Conservation (phyloP, 495 filamentous ascomycete species). For the Hypoxylon perforatum region DNA sequence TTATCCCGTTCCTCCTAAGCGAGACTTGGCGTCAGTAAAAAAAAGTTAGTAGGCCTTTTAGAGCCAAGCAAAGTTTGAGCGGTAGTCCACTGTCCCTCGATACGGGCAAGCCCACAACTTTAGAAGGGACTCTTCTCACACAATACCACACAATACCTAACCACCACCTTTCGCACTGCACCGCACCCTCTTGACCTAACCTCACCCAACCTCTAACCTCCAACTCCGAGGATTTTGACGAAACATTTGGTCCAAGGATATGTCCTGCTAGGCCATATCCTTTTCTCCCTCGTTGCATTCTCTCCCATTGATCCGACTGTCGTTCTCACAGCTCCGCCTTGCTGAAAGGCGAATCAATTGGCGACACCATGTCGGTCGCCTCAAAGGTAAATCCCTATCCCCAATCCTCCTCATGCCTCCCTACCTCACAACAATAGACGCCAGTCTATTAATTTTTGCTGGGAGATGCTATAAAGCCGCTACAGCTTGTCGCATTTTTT, state of each 20-base stretch:
- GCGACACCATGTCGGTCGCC: slow-evolving; percentile 71
- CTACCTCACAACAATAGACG: not conserved
- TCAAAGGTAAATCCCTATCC: slow-evolving; percentile 65
- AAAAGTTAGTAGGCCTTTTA: slow-evolving; percentile 24
- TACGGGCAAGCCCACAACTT: slow-evolving; percentile 13
- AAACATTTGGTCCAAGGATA: slow-evolving; percentile 37
- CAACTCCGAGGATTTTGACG: slow-evolving; percentile 25
- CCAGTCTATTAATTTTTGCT: not conserved
- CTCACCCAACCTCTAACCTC: slow-evolving; percentile 15
- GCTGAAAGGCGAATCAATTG: slow-evolving; percentile 58
- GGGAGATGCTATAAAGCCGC: not conserved
- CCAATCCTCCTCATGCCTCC: slow-evolving; percentile 1
- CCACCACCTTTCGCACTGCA: not conserved
- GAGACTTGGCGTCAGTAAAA: slow-evolving; percentile 27
- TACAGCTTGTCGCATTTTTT: slow-evolving; percentile 2
- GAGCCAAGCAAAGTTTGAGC: slow-evolving; percentile 25
- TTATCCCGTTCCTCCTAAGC: slow-evolving; percentile 37
- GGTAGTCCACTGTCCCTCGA: slow-evolving; percentile 6
- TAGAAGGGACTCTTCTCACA: slow-evolving; percentile 9
- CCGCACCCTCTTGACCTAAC: slow-evolving; percentile 9
- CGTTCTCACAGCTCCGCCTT: slow-evolving; percentile 53
- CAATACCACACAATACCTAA: slow-evolving; percentile 4
- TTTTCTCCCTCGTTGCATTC: slow-evolving; percentile 39
- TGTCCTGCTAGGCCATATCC: slow-evolving; percentile 50
- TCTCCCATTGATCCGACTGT: slow-evolving; percentile 47